Base-by-base conservation (phyloP, 257 asterid species). In the Leptodermis oblonga region DNA sequence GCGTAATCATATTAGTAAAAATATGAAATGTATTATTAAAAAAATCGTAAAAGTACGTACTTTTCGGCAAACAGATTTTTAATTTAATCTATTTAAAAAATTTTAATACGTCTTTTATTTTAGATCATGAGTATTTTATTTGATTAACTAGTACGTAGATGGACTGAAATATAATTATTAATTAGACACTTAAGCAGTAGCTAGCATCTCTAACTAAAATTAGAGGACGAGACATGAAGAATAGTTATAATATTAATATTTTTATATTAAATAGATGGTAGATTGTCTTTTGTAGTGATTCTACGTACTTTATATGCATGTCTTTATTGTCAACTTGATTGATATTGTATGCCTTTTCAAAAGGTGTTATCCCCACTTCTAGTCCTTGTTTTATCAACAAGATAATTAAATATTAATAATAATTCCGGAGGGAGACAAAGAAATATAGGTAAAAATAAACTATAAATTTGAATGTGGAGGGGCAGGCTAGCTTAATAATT, bases 241-340 rank as follows among this genome's bases (percentile, higher is more conserved):
- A 73, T 64, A 73, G 73, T 77, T 67, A 74, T 77, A 37, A 73
- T 53, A 41, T 58, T 63, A 75, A 65, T 65, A 69, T 31, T 33
- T 58, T 70, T 37, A 48, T 68, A 77, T 36, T 2, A 73, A 46
- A 70, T 26, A 23, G 4, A 14, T 41, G 43, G 42, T 37, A 20
- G 43, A 70, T 79, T 81, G 82, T 83, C 82, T 61, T 59, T 55
- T 80, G 74, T 74, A 41, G 79, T 79, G 80, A 82, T 83, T 86
- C 85, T 83, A 52, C 59, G 59, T 52, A 79, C 89, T 77, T 74
- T 83, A 83, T 67, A 70, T 80, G 85, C 73, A 76, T 86, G 93
- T 89, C 91, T 73, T 83, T 83, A 76, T 83, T 77, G 83, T 74
- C 96, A 80, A 83, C 84, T 82, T 78, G 86, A 15, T 54, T 59